Base-by-base conservation (phyloP, 768 basidiomycete species). In the Auricularia cornea region DNA sequence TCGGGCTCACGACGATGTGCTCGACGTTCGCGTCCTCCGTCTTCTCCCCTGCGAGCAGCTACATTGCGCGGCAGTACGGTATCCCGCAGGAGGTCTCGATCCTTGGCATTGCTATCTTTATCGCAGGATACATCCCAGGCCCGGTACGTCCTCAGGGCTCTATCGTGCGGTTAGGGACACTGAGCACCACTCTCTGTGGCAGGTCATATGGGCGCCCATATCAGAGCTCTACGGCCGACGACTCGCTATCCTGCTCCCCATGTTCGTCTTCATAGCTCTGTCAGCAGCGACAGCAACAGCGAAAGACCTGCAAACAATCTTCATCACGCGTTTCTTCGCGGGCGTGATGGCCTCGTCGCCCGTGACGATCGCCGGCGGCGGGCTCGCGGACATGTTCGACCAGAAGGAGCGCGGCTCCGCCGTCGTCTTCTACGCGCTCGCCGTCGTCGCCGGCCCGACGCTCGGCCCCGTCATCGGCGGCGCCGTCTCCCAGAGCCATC, bases 211-310 rank as follows among this genome's bases (percentile, higher is more conserved):
- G 40, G 73, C 65, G 1, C 71, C 72, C 3, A 18, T 72, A 0
- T 68, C 66, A 6, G 75, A 76, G 60, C 63, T 72, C 30, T 73
- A 71, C 60, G 75, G 75, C 0, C 63, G 75, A 4, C 71, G 68
- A 60, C 61, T 66, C 1, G 61, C 69, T 2, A 63, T 75, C 12
- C 56, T 74, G 48, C 60, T 64, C 3, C 68, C 73, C 32, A 66
- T 72, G 30, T 70, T 73, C 61, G 62, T 73, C 41, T 76, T 75
- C 62, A 66, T 71, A 33, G 73, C 72, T 66, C 70, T 76, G 59
- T 68, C 68, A 10, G 75, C 74, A 1, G 72, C 63, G 3, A 75
- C 74, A 1, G 75, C 75, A 4, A 71, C 70, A 3, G 70, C 75
- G 2, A 69, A 72, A 59, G 68, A 75, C 63, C n/a, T 75, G 8